Conservation (phyloP, 2,329 filamentous ascomycete species). For the Mariannaea elegans region DNA sequence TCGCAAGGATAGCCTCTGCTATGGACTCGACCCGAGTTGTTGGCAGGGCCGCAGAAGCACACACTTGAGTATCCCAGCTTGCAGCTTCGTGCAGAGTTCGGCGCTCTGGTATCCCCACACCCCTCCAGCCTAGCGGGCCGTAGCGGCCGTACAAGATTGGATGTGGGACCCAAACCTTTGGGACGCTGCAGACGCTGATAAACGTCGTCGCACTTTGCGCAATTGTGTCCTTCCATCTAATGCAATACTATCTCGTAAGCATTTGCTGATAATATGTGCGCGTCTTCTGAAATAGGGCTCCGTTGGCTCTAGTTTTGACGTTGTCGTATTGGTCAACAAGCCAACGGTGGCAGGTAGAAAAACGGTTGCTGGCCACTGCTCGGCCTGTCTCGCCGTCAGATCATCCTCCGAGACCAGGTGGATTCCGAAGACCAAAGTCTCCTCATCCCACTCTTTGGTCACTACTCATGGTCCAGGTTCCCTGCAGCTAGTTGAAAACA, state of each 20-base stretch:
- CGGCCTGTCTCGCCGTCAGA: constrained; percentile 11
- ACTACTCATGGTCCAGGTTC: constrained; percentile 1
- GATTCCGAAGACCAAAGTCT: constrained; percentile 1
- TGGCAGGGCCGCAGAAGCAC: constrained; percentile 23
- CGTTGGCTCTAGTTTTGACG: background rate
- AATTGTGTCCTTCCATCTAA: constrained; percentile 20
- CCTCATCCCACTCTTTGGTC: background rate
- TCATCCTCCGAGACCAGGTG: constrained; percentile 7
- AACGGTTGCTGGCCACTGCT: constrained; percentile 4
- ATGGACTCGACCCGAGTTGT: constrained; percentile 9
- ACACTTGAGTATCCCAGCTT: constrained; percentile 26
- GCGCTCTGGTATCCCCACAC: constrained; percentile 31
- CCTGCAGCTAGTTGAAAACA: constrained; percentile 10
- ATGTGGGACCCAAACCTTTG: constrained; percentile 29
- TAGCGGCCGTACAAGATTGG: constrained; percentile 35
- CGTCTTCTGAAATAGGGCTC: constrained; percentile 9
- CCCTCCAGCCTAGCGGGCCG: constrained; percentile 39
- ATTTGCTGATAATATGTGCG: constrained; percentile 31
- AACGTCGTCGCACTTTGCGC: constrained; percentile 23
- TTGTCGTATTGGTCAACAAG: background rate
- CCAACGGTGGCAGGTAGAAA: constrained; percentile 1
- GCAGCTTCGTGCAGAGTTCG: constrained; percentile 29
- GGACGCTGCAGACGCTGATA: constrained; percentile 25
- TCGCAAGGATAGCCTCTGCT: constrained; percentile 18
- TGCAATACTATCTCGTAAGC: constrained; percentile 29